These are phyloP conservation scores for Pestalotiopsis sp. DNA, from an alignment of 2,329 filamentous ascomycete genomes.

Conservation along the genomic window DNA sequence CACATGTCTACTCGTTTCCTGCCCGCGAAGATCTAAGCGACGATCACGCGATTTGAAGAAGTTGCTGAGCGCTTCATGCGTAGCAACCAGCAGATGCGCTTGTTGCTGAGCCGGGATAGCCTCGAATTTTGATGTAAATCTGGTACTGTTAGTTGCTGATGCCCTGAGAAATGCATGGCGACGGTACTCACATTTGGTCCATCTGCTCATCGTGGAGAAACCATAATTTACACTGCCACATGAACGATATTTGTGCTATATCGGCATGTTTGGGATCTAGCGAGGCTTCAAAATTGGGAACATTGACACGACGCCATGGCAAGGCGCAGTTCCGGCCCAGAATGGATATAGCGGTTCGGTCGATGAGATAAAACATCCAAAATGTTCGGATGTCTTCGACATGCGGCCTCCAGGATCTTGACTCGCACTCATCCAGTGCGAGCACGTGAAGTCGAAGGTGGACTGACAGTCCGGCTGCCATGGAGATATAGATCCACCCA, in stretches of 20 bases:
- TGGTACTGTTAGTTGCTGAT: neutral
- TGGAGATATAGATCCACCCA: constrained; percentile 21
- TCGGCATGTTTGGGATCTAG: constrained; percentile 16
- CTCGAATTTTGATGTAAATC: constrained; percentile 19
- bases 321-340: constrained; percentile 21
- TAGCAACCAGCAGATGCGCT: constrained; percentile 18
- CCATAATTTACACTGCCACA: constrained; percentile 22
- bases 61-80: constrained; percentile 19
- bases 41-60: constrained; percentile 19
- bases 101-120: constrained; percentile 20
- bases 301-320: constrained; percentile 21
- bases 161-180: neutral
- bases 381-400: constrained; percentile 20
- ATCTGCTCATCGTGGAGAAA: constrained; percentile 22
- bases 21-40: constrained; percentile 15
- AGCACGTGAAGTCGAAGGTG: constrained; percentile 20
- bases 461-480: constrained; percentile 22
- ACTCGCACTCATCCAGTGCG: constrained; percentile 19
- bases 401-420: constrained; percentile 18
- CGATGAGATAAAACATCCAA: constrained; percentile 24
- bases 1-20: constrained; percentile 18
- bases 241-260: constrained; percentile 18
- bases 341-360: constrained; percentile 21
- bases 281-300: constrained; percentile 17
- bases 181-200: constrained; percentile 20